These are phyloP conservation scores for Cutaneotrichosporon mucoides DNA, from an alignment of 1,284 basidiomycete species.

Conservation along the genomic window DNA sequence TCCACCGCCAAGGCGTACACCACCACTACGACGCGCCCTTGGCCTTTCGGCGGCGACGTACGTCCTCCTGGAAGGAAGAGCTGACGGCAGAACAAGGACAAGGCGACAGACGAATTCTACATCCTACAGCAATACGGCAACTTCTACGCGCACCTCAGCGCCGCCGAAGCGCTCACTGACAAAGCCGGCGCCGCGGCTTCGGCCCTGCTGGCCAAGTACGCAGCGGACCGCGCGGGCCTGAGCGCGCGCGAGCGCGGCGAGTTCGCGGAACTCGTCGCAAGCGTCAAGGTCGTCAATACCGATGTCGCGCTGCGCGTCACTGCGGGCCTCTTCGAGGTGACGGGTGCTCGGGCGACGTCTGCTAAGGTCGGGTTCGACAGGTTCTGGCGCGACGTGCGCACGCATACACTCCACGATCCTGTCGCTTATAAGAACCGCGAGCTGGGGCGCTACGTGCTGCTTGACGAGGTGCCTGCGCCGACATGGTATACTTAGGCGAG, in stretches of 20 bases:
- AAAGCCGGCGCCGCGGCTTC: slow-evolving; percentile 22
- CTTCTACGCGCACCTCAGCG: slow-evolving; percentile 40
- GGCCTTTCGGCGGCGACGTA: slow-evolving; percentile 38
- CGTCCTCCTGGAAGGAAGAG: no score
- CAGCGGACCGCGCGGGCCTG: slow-evolving; percentile 21
- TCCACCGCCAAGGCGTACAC: slow-evolving; percentile 34
- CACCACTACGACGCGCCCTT: slow-evolving; percentile 37
- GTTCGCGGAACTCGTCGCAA: slow-evolving; percentile 40
- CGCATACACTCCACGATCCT: slow-evolving; percentile 44
- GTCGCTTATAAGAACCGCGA: slow-evolving; percentile 25
- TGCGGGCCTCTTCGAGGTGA: slow-evolving; percentile 38
- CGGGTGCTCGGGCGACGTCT: slow-evolving; percentile 37
- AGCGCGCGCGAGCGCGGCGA: slow-evolving; percentile 38
- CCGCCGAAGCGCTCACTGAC: slow-evolving; percentile 37
- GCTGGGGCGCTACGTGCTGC: slow-evolving; percentile 7
- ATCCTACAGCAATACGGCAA: slow-evolving; percentile 42
- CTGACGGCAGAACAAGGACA: slow-evolving; percentile 10
- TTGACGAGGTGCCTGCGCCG: slow-evolving; percentile 10
- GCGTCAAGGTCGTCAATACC: slow-evolving; percentile 36
- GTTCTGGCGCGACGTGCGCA: slow-evolving; percentile 18
- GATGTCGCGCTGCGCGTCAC: slow-evolving; percentile 42
- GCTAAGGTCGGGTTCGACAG: slow-evolving; percentile 40
- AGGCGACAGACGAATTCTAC: slow-evolving; percentile 37
- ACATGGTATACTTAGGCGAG: slow-evolving; percentile 11
- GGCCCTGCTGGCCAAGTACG: slow-evolving; percentile 21